Evolutionary conservation across 345 rosid genomes (phyloP), one percentile per base, ranked within the genome.

Genomic region (Boechera retrofracta): DNA sequence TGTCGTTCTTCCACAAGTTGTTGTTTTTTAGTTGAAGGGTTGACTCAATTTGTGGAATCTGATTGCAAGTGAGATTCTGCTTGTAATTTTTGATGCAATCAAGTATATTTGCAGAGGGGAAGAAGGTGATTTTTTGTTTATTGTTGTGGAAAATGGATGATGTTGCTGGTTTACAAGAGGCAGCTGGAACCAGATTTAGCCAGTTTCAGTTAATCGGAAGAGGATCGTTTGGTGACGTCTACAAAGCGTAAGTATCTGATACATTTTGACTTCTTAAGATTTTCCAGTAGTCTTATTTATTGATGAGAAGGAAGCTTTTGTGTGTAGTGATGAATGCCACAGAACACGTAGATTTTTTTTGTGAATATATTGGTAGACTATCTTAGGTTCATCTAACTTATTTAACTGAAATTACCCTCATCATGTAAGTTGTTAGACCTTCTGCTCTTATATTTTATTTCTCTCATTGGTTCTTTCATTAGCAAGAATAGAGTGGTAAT

Each of bases 171-270:
- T 82, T 94, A 71, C 80, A 78, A 44, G 97, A 92, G 83, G 97
- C 97, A 2, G 86, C 97, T 0, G 94, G 92, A 71, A 61, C 84
- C 64, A 87, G 97, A 82, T 95, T 95, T 83, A 88, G 84, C 79
- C 89, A 91, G 42, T 79, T 85, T 67, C 96, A 95, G 87, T 86
- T 92, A 79, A 95, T 95, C 5, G 99, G 99, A 9, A 86, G 93
- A 87, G 99, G 99, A 66, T 95, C 99, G 1, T 95, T 95, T 45
- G 99, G 99, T 1, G 99, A 95, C 54, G 99, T 95, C 67, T 95
- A 92, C 83, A 95, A 92, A 88, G 99, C 96, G 99, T 95, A 84
- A 83, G 92, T 88, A 8, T 71, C 64, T 59, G 10, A 66, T 57
- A 7, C 55, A 11, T n/a, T 39, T 31, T n/a, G 5, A 42, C 12